Conservation (phyloP, 805 yeast genomes). For the Kodamaea laetipori region DNA sequence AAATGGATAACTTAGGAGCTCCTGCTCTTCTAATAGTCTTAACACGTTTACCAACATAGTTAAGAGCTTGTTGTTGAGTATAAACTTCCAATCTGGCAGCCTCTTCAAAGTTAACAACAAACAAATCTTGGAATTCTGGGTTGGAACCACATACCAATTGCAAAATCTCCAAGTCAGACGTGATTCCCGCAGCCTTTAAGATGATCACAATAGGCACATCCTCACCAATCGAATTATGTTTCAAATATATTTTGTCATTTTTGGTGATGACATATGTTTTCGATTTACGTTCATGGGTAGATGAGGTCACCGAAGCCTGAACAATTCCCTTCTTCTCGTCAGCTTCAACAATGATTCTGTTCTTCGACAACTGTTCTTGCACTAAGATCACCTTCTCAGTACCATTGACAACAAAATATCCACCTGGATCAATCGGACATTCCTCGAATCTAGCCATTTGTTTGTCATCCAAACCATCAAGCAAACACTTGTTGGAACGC, state of each 20-base stretch:
- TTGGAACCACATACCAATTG: conserved; percentile 93
- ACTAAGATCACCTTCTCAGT: conserved; percentile 96
- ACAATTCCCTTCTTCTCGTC: conserved; percentile 93
- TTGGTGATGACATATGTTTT: conserved; percentile 95
- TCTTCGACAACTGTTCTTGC: conserved; percentile 94
- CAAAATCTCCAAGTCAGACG: conserved; percentile 89
- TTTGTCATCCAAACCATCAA: conserved; percentile 73
- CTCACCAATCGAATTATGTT: conserved; percentile 93
- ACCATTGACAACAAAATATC: conserved; percentile 96
- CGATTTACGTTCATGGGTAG: conserved; percentile 97
- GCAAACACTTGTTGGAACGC: conserved; percentile 86
- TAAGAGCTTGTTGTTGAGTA: conserved; percentile 92
- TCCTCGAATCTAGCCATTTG: conserved; percentile 89
- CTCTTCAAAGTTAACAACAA: conserved; percentile 92
- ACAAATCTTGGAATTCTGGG: conserved; percentile 85
- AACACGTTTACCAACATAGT: conserved; percentile 86
- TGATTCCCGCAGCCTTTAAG: conserved; percentile 91
- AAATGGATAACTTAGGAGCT: conserved; percentile 71
- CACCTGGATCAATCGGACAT: conserved; percentile 98
- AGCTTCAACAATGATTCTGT: conserved; percentile 96
- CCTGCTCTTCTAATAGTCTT: conserved; percentile 88
- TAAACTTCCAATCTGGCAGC: conserved; percentile 80
- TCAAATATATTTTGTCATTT: conserved; percentile 82
- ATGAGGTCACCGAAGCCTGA: conserved; percentile 96
- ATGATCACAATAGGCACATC: conserved; percentile 94